Percentiles rank a stretch among this genome's conserved stretches.
phyloP scores from a whole-genome alignment of 2,329 filamentous ascomycete species.

The Penicillium capsulatum region DNA sequence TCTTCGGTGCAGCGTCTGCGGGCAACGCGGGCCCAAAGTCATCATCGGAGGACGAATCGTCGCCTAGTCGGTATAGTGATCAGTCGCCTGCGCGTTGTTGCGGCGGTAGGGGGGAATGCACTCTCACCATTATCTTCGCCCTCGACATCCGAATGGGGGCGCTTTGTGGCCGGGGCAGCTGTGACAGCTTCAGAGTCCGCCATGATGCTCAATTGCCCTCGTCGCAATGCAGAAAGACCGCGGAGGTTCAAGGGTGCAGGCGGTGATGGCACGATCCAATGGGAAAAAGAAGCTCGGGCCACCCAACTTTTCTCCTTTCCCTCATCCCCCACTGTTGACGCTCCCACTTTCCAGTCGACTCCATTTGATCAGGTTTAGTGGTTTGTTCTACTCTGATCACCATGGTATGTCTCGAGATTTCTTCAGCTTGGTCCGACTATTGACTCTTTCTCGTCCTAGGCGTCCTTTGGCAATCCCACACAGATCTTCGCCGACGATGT shows the following conservation, averaged over 20 bases:
- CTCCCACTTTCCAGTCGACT: conserved; percentile 16
- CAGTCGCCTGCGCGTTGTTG: conserved; percentile 15
- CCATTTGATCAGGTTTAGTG: conserved; percentile 21
- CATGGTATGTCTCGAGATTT: conserved; percentile 36
- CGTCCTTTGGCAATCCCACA: conserved; percentile 65
- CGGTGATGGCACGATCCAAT: conserved; percentile 18
- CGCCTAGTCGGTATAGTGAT: conserved; percentile 16
- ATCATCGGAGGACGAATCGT: conserved; percentile 67
- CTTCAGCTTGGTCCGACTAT: no score
- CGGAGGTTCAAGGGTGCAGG: conserved; percentile 14
- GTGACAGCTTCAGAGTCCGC: conserved; percentile 24
- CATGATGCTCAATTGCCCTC: conserved; percentile 22
- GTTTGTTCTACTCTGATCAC: conserved; percentile 23
- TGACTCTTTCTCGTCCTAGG: conserved; percentile 22
- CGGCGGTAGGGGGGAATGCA: conserved; percentile 4
- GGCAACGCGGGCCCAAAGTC: conserved; percentile 92
- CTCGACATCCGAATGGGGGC: conserved; percentile 55
- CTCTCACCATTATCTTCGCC: conserved; percentile 39
- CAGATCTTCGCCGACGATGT: conserved; percentile 98
- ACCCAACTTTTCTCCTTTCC: conserved; percentile 29
- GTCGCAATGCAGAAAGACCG: conserved; percentile 5
- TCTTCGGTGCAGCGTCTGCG: conserved; percentile 71
- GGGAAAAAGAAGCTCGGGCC: conserved; percentile 22
- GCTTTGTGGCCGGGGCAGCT: conserved; percentile 45
- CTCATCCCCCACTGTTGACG: conserved; percentile 25